phyloP scores from a whole-genome alignment of 1,284 basidiomycete species.

The Spongispora temasekensis region DNA sequence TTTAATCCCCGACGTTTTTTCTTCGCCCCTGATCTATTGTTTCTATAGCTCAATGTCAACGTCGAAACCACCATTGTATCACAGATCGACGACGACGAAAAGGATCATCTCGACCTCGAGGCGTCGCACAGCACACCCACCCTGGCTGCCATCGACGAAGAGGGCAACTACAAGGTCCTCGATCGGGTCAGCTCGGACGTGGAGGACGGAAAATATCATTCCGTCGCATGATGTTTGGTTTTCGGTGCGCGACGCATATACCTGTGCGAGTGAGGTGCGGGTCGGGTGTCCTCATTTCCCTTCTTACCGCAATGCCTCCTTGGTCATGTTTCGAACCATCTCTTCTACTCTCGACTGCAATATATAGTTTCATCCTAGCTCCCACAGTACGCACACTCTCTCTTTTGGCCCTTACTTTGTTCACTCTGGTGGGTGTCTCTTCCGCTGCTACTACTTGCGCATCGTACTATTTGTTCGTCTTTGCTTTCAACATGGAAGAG shows the following conservation, averaged over 20 bases:
- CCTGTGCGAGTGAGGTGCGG: conserved; percentile 1
- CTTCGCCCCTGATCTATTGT: not conserved
- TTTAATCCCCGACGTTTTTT: not conserved
- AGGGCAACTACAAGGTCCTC: conserved; percentile 16
- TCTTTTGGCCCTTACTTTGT: too few relatives aligned
- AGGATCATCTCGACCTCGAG: conserved; percentile 27
- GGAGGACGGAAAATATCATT: conserved; percentile 21
- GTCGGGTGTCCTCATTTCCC: not conserved
- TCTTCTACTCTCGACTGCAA: too few relatives aligned
- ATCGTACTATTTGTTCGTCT: too few relatives aligned
- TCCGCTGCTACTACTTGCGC: too few relatives aligned
- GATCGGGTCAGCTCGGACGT: conserved; percentile 29
- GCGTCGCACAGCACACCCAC: conserved; percentile 15
- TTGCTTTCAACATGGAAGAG: too few relatives aligned
- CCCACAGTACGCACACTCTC: too few relatives aligned
- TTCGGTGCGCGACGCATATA: conserved; percentile 10
- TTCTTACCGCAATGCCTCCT: not conserved
- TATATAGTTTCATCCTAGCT: too few relatives aligned
- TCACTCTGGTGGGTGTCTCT: too few relatives aligned
- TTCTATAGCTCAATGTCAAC: conserved; percentile 35
- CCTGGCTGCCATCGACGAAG: conserved; percentile 22
- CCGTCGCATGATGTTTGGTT: conserved; percentile 16
- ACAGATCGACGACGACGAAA: conserved; percentile 33
- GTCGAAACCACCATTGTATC: conserved; percentile 37
- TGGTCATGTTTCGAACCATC: not conserved